Conservation (phyloP, 768 basidiomycete genomes). For the Pulveroboletus ravenelii region DNA sequence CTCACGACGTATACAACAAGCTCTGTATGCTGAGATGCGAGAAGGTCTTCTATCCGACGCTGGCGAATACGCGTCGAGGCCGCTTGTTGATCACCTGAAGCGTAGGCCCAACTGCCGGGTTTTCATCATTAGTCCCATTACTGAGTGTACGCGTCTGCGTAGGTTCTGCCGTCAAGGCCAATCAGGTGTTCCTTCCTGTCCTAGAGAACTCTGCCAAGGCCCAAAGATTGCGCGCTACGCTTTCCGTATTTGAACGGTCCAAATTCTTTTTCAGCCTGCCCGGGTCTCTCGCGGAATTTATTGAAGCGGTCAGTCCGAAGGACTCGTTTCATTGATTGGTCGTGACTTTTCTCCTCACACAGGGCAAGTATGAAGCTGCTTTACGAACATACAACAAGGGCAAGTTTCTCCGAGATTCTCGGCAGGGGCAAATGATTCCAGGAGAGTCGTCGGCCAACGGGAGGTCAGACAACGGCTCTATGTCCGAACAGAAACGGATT, state of each 20-base stretch:
- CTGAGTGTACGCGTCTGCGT: constrained; percentile 5
- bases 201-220: constrained; percentile 95
- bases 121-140: not conserved
- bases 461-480: constrained; percentile 39
- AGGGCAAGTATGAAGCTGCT: constrained; percentile 94
- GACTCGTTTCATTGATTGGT: not conserved
- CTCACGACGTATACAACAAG: constrained; percentile 37
- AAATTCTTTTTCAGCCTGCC: constrained; percentile 99
- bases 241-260: constrained; percentile 92
- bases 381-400: constrained; percentile 97
- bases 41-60: constrained; percentile 74
- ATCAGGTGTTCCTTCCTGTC: constrained; percentile 94
- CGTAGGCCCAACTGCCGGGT: constrained; percentile 40
- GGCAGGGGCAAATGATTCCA: constrained; percentile 82
- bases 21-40: constrained; percentile 88
- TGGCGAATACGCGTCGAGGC: constrained; percentile 78
- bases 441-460: constrained; percentile 59
- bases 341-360: constrained; percentile 2
- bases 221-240: constrained; percentile 84
- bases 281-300: constrained; percentile 78
- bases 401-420: constrained; percentile 80
- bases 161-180: constrained; percentile 91
- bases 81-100: constrained; percentile 80
- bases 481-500: constrained; percentile 85
- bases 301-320: constrained; percentile 66